Base-by-base conservation (phyloP, 441 rosid species). In the Biscutella laevigata region DNA sequence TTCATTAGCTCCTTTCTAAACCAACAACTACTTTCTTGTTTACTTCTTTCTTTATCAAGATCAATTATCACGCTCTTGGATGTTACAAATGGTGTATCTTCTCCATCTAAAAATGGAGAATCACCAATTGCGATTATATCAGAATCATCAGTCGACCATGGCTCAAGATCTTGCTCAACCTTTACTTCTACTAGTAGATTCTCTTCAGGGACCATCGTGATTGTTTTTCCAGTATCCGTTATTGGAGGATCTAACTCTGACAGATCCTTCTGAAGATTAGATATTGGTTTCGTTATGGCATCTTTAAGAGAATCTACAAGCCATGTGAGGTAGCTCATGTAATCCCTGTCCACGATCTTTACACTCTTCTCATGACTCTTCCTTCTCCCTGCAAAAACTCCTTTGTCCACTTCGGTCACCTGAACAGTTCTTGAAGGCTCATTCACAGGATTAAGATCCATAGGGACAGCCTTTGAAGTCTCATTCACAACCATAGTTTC, bases 301-400 rank as follows among this genome's bases (percentile, higher is more conserved):
- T 9, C 59, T 50, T 29, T 64, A 50, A 50, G 46, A 43, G 58
- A n/a, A 25, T 35, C 48, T 20, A 57, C 59, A 42, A 64, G 69
- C 69, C 64, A 64, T 57, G 39, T 6, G 19, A 64, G 64, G 53
- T 64, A 57, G 2, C 46, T 48, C 63, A 40, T 48, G 53, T 57
- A 64, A 28, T 50, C 64, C 15, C 35, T 25, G 42, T 64, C 69
- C 29, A 32, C 53, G 48, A 24, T 42, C 11, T 3, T 32, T 8
- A 3, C 27, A 14, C 26, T 36, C 53, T 30, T 24, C 20, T 6
- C 28, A 10, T 7, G 46, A 50, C 32, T 63, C 37, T 55, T 63
- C 30, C 45, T 61, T 19, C 19, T 34, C 53, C 13, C 14, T 1
- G 13, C 42, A 39, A 13, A 20, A 21, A 6, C 41, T 59, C 11